Base-by-base conservation (phyloP, 352 stramenopile genomes). In the Phytophthora cryptogea region DNA sequence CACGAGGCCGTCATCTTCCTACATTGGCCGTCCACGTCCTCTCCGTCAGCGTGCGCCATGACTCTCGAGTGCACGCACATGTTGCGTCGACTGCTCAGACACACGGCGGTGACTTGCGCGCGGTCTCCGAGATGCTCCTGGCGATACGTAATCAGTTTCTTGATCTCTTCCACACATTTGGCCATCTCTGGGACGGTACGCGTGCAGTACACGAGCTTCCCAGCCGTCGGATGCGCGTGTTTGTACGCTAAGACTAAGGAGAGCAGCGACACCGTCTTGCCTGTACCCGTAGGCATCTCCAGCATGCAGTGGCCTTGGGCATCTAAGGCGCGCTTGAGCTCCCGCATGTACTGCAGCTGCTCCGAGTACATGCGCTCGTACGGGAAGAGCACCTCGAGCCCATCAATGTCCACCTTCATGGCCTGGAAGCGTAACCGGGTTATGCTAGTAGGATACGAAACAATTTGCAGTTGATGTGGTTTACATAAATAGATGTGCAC, bases 181-280 rank as follows among this genome's bases (percentile, higher is more conserved):
- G 96, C 94, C 97, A 99, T 99, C 80, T 99, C 98, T 0, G 97
- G 97, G 17, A 99, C 97, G 5, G 98, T 99, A 17, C 98, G 96
- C 32, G 98, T 99, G 73, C 97, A 99, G 74, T 99, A 99, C 23
- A 99, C 86, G 45, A 99, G 83, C 75, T 99, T 99, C 26, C 98
- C 97, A 4, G 78, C 75, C 8, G 89, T 96, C 35, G 96, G 95
- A 77, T 99, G 88, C 8, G 96, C 95, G 51, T 98, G 90, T 78
- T 91, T 92, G 72, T 92, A 93, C 6, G 91, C 96, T 14, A 98
- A 90, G 51, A 99, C 98, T 9, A 99, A 81, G 40, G 95, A 96
- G 1, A 99, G 77, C 4, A 99, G 70, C 55, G 94, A 99, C 11
- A 99, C 96, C 11, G 97, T 99, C 77, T 99, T 99, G 54, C 97